phyloP scores from a whole-genome alignment of 352 stramenopile genomes.

The Pythium utonaiense region DNA sequence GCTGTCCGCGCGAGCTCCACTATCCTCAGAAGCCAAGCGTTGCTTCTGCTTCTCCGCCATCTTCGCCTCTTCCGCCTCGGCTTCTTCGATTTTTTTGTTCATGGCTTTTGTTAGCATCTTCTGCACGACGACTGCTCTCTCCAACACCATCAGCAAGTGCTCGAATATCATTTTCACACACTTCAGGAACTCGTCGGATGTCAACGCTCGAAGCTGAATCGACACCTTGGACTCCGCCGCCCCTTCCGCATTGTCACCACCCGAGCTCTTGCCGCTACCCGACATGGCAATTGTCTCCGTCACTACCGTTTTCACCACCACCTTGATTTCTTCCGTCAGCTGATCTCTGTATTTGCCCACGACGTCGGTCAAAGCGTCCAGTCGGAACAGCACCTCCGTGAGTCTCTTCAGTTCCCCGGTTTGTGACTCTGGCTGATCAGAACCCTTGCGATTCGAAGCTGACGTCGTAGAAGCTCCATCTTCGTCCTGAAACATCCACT shows the following conservation, averaged over 20 bases:
- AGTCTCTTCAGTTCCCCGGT: constrained; percentile 48
- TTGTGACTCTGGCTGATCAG: constrained; percentile 29
- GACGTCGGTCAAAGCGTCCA: constrained; percentile 68
- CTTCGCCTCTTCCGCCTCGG: constrained; percentile 39
- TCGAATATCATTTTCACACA: constrained; percentile 90
- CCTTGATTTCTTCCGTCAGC: constrained; percentile 83
- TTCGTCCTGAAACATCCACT: constrained; percentile 79
- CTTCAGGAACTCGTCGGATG: constrained; percentile 81
- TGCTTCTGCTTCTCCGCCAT: constrained; percentile 9
- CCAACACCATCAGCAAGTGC: constrained; percentile 77
- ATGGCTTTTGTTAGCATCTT: constrained; percentile 66
- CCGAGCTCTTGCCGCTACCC: constrained; percentile 36
- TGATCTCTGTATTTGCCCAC: constrained; percentile 76
- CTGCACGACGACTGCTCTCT: constrained; percentile 76
- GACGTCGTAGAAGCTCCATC: constrained; percentile 8
- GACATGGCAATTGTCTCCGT: constrained; percentile 83
- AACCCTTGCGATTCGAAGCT: neutral
- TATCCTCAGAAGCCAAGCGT: neutral
- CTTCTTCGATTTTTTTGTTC: constrained; percentile 64
- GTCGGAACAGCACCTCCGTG: constrained; percentile 69
- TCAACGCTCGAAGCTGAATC: constrained; percentile 70
- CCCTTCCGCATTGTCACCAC: constrained; percentile 9
- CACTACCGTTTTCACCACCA: constrained; percentile 87
- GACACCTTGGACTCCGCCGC: constrained; percentile 78
- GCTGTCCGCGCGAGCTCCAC: neutral